Evolutionary conservation across 495 filamentous ascomycete genomes (phyloP), one percentile per base, ranked within the genome.

Genomic region (Aspergillus diversus): DNA sequence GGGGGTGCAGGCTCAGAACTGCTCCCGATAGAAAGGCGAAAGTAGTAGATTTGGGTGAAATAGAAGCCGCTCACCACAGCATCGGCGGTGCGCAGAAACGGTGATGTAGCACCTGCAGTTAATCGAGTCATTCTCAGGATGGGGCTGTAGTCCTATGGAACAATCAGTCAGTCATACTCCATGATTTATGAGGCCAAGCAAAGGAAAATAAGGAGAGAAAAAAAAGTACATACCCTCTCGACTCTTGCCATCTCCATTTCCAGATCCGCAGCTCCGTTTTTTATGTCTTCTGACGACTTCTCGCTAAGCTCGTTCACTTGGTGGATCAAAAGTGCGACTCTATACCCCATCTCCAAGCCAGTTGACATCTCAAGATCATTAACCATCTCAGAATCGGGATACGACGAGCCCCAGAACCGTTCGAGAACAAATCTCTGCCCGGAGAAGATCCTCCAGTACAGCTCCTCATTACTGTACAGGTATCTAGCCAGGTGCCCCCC

Each of bases 1-100:
- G 16, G 47, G 5, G 47, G 47, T 1, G 47, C 7, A 12, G 47
- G 15, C 47, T 27, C n/a, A 17, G n/a, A 5, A 3, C 2, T 31
- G 21, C 27, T 17, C 9, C 27, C 47, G 47, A 34, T 1, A 5
- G 53, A 37, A 3, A 55, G 11, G 5, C 53, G 53, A 17, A 55
- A 55, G 33, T 55, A 55, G 33, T 55, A 55, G 4, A 55, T 34
- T 17, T 39, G 32, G 2, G 39, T 33, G 17, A 55, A 55, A n/a
- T 55, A 55, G 12, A 55, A 55, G 53, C 15, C 7, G 33, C 33
- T 15, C 16, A 55, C 34, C 5, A n/a, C 53, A 4, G 33, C 53
- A 32, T 55, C 53, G 5, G 53, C 53, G 16, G 35, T 32, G 5
- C 53, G 33, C 33, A 37, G 33, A 5, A 55, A 37, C n/a, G 53